A percentile compares a stretch with the other conserved stretches of the same genome.
Conservation (phyloP, 2,329 filamentous ascomycete genomes). For the Exophiala sp. region DNA sequence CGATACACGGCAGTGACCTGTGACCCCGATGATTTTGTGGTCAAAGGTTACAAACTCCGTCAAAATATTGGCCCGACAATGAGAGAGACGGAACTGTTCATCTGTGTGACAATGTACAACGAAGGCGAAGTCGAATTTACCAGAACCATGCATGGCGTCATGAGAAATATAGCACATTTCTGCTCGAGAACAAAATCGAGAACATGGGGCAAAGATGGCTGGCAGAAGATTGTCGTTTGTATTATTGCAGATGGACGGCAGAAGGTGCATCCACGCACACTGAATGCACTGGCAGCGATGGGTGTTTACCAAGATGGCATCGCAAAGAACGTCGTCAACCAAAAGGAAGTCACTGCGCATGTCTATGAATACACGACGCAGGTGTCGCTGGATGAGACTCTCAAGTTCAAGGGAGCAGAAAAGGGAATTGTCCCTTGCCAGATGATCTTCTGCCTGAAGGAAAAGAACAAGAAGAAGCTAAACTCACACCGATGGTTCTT, state of each 20-base stretch:
- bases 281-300: constrained; percentile 92
- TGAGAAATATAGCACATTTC: constrained; percentile 97
- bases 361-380: constrained; percentile 99
- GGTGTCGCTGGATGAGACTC: constrained; percentile 86
- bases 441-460: constrained; percentile 97
- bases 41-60: constrained; percentile 82
- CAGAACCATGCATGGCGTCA: constrained; percentile 95
- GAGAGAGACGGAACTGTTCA: constrained; percentile 90
- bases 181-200: constrained; percentile 86
- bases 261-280: constrained; percentile 85
- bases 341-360: constrained; percentile 89
- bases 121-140: constrained; percentile 96
- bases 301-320: constrained; percentile 98
- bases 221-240: constrained; percentile 98
- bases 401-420: constrained; percentile 98
- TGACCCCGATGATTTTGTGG: constrained; percentile 88
- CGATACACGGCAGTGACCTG: constrained; percentile 98
- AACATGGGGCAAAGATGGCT: constrained; percentile 94
- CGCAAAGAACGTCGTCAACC: constrained; percentile 96
- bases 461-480: constrained; percentile 94
- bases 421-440: constrained; percentile 98
- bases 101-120: constrained; percentile 98
- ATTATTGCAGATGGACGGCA: constrained; percentile 91
- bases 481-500: constrained; percentile 99
- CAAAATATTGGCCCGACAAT: constrained; percentile 79